phyloP scores from a whole-genome alignment of 176 grass and related monocot species.

The Elaeis guineensis region DNA sequence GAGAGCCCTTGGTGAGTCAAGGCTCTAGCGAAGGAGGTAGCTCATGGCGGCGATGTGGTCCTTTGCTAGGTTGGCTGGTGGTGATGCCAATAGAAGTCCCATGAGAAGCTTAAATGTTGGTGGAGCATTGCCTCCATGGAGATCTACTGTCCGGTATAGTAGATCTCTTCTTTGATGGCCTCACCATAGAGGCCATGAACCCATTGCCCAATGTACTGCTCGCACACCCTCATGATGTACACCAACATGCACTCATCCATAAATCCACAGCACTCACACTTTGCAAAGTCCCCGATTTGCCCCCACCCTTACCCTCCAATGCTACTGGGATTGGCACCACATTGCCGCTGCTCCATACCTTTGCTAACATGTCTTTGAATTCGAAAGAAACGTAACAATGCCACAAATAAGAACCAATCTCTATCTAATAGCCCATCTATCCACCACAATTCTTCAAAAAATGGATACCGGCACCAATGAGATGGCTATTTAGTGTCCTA shows the following conservation, averaged over 20 bases:
- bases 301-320: not conserved
- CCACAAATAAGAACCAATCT: too few species aligned
- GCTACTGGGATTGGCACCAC: not conserved
- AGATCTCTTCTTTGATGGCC: slow-evolving; percentile 7
- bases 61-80: not conserved
- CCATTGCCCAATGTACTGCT: too few species aligned
- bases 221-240: not conserved
- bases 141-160: not conserved
- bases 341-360: not conserved
- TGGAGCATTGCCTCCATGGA: not conserved
- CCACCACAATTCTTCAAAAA: too few species aligned
- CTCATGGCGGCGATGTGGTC: slow-evolving; percentile 4
- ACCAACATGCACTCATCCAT: slow-evolving; percentile 1
- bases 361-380: not conserved
- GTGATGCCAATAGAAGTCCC: not conserved
- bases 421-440: too few species aligned
- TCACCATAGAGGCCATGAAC: too few species aligned
- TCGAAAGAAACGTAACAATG: too few species aligned
- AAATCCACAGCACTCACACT: not conserved
- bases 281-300: not conserved
- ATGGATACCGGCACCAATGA: too few species aligned
- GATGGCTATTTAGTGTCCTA: too few species aligned
- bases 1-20: not conserved
- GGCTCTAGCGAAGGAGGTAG: not conserved
- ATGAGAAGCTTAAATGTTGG: not conserved